Evolutionary conservation across 2,329 filamentous ascomycete genomes (phyloP).

Genomic region (Acrodontium crateriforme): DNA sequence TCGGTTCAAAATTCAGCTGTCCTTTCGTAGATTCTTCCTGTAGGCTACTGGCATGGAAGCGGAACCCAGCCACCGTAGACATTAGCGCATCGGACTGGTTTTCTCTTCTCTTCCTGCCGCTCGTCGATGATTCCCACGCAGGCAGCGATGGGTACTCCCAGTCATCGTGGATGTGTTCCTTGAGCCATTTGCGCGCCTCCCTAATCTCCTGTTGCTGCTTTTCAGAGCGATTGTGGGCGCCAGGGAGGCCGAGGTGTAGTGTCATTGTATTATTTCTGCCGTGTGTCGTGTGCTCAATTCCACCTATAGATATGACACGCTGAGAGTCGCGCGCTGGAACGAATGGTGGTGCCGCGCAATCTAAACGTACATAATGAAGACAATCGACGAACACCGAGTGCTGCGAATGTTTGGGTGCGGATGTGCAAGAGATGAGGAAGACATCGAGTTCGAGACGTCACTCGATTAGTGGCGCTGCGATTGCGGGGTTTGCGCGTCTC

Average conservation of each 20-base stretch:
- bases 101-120: neutral
- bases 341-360: too few relatives aligned
- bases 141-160: constrained; percentile 30
- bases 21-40: constrained; percentile 2
- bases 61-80: constrained; percentile 16
- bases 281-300: too few relatives aligned
- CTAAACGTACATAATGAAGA: too few relatives aligned
- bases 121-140: constrained; percentile 11
- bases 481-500: too few relatives aligned
- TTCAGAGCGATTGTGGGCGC: constrained; percentile 10
- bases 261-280: constrained; percentile 18
- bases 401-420: too few relatives aligned
- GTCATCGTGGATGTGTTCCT: constrained; percentile 30
- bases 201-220: constrained; percentile 29
- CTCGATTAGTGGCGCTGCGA: too few relatives aligned
- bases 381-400: too few relatives aligned
- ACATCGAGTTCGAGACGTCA: too few relatives aligned
- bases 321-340: too few relatives aligned
- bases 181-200: constrained; percentile 28
- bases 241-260: constrained; percentile 15
- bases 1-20: constrained; percentile 21
- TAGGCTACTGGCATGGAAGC: constrained; percentile 11
- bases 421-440: too few relatives aligned
- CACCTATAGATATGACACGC: too few relatives aligned
- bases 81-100: neutral